Evolutionary conservation across 2,329 filamentous ascomycete species (phyloP), one percentile per base, ranked within the genome.

Genomic region (Pseudomassariella vexata): DNA sequence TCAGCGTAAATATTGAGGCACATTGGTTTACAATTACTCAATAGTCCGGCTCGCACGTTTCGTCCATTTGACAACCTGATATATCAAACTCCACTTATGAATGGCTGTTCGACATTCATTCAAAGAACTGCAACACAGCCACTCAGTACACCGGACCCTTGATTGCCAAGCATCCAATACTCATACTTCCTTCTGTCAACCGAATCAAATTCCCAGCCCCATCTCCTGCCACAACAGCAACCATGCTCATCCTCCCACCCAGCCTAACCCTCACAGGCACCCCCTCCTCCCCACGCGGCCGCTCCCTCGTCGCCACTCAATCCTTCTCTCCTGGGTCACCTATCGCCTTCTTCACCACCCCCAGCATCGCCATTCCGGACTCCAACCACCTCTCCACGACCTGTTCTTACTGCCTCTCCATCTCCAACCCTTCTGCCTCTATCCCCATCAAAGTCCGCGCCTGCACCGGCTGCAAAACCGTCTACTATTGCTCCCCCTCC

Each of bases 381-480:
- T 58, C 59, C 22, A 50, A 59, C 5, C 58, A 60, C 38, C 57
- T 68, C 34, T 30, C 46, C 4, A 42, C 48, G 11, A 59, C 64
- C 19, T 79, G 74, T 59, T 63, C 63, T 39, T 55, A 66, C 56
- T 77, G 73, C 51, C 59, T 75, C 18, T 22, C 32, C 24, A 25
- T 31, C 28, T 46, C 26, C 35, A 34, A 19, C 46, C 48, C 16
- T 48, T 47, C 24, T 32, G 43, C 32, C 24, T 22, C 28, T 27
- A 31, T 19, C 24, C 16, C 30, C 44, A 18, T 44, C 41, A 15
- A 28, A 35, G 22, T 28, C 24, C 19, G 49, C 16, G 59, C 63
- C 15, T 81, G 76, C 53, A 66, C 66, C 0, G 66, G 60, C 29
- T 81, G 76, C 56, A 64, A 59, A 18, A 59, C 65, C 2, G 63